Conservation (phyloP, 1,284 basidiomycete species). For the Pyrrhoderma lamaoense region DNA sequence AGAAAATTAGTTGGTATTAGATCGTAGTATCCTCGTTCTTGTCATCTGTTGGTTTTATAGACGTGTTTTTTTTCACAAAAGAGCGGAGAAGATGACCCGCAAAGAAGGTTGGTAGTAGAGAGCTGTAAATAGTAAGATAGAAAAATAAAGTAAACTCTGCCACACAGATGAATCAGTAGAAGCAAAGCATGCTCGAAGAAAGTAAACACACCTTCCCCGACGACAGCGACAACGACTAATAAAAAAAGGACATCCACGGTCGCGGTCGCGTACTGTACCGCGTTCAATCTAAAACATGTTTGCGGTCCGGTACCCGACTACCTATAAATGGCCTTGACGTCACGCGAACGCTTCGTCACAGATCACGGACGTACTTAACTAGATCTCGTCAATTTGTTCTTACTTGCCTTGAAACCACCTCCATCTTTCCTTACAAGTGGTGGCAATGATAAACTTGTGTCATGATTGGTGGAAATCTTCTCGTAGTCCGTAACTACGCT, state of each 20-base stretch:
- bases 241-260: no score
- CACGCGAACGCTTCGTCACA: no score
- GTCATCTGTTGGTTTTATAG: slow-evolving; percentile 8
- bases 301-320: no score
- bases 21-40: slow-evolving; percentile 10
- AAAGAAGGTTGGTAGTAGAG: background rate
- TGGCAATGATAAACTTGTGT: slow-evolving; percentile 7
- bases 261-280: no score
- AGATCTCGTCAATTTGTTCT: no score
- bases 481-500: slow-evolving; percentile 8
- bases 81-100: slow-evolving; percentile 11
- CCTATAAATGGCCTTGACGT: no score
- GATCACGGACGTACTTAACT: no score
- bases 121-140: background rate
- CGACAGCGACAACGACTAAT: no score
- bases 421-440: no score
- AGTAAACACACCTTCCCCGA: background rate
- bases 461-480: slow-evolving; percentile 5
- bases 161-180: background rate
- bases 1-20: background rate
- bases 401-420: no score
- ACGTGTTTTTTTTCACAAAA: slow-evolving; percentile 12
- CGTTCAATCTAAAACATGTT: no score
- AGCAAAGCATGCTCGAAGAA: no score
- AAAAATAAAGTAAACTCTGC: background rate